Percentiles rank a stretch among this genome's conserved stretches.
These are phyloP conservation scores for Vaccinium darrowii DNA, from an alignment of 148 eudicot genomes.

Conservation along the genomic window DNA sequence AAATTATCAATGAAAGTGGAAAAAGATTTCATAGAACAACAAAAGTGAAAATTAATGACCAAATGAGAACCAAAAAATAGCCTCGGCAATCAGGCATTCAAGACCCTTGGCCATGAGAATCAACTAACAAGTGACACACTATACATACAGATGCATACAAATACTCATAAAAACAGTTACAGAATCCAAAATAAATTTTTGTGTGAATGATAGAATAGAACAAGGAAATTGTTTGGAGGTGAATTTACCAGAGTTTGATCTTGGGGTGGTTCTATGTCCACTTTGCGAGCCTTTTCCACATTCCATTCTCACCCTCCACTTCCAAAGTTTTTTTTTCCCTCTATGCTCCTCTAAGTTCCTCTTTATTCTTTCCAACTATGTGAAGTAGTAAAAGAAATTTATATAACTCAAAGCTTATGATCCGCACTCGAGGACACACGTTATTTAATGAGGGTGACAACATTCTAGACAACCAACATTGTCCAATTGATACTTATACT, in stretches of 20 bases:
- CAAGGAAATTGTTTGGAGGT: not conserved
- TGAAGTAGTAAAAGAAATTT: not conserved
- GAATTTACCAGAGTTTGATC: not conserved
- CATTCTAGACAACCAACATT: not conserved
- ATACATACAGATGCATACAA: not conserved
- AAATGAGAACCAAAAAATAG: not conserved
- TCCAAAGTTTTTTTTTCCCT: not conserved
- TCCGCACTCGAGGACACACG: not conserved
- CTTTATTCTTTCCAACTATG: not conserved
- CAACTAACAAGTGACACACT: not conserved
- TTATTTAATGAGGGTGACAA: not conserved
- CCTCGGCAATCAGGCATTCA: not conserved
- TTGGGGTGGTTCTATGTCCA: not conserved
- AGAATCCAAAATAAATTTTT: not conserved
- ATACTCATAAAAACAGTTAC: not conserved
- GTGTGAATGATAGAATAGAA: not conserved
- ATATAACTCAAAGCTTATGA: not conserved
- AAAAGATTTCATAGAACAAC: not conserved
- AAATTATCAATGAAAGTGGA: not conserved
- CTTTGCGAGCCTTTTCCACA: not conserved
- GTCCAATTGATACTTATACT: not conserved
- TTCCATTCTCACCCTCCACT: not conserved
- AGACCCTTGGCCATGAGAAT: not conserved
- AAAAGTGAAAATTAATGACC: not conserved
- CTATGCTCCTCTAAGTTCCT: not conserved